These are phyloP conservation scores for Apiospora koreana DNA, from an alignment of 2,329 filamentous ascomycete species.

Conservation along the genomic window DNA sequence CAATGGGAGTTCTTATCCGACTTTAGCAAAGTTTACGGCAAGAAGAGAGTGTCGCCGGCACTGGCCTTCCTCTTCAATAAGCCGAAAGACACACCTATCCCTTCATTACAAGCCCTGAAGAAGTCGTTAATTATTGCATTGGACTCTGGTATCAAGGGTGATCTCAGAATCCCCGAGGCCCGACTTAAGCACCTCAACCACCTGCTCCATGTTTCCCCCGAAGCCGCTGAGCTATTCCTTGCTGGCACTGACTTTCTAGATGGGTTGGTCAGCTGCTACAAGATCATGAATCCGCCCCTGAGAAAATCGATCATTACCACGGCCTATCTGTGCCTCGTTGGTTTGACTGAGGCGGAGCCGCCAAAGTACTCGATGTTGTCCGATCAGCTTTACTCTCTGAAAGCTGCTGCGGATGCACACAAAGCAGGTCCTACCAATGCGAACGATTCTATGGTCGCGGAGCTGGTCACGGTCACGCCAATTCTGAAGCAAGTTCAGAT, in stretches of 20 bases:
- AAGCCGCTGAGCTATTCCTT: conserved; percentile 64
- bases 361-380: conserved; percentile 74
- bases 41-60: conserved; percentile 58
- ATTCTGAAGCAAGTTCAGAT: conserved; percentile 65
- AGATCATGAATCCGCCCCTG: conserved; percentile 62
- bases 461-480: conserved; percentile 79
- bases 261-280: conserved; percentile 67
- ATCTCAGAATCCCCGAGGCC: conserved; percentile 55
- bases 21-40: conserved; percentile 66
- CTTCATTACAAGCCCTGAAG: conserved; percentile 61
- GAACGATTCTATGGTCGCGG: conserved; percentile 76
- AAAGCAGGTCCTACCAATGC: conserved; percentile 54
- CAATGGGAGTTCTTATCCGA: conserved; percentile 70
- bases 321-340: conserved; percentile 72
- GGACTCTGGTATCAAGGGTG: conserved; percentile 59
- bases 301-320: conserved; percentile 71
- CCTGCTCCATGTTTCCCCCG: conserved; percentile 62
- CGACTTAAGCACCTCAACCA: conserved; percentile 61
- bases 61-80: conserved; percentile 51
- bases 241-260: conserved; percentile 89
- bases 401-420: conserved; percentile 67
- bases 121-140: conserved; percentile 61
- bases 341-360: conserved; percentile 65
- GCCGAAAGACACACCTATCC: conserved; percentile 51
- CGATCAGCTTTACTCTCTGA: conserved; percentile 82